A percentile compares a stretch with the other conserved stretches of the same genome.
Evolutionary conservation across 495 filamentous ascomycete species (phyloP).

Genomic region (Margaritispora aquatica): DNA sequence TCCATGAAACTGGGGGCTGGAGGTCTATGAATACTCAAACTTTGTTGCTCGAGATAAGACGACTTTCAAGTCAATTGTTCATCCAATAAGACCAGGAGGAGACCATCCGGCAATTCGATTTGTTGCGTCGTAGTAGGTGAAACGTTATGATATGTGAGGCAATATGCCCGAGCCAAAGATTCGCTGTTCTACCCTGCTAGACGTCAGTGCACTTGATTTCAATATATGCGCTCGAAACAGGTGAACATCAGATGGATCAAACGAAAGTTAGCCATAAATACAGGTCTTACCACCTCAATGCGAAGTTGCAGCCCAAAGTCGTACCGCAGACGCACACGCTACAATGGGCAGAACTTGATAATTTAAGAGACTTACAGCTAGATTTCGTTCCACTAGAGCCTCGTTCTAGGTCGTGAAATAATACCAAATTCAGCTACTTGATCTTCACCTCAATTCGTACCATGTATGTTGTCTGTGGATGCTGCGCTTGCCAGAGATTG

Average conservation of each 20-base stretch:
- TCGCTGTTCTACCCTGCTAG: conserved; percentile 8
- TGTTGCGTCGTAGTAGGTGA: conserved; percentile 12
- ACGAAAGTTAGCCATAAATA: too few species aligned
- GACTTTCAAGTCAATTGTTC: neutral
- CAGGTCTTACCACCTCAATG: too few species aligned
- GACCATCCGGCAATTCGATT: neutral
- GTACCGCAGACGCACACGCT: too few species aligned
- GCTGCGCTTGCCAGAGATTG: conserved; percentile 5
- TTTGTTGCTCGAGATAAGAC: conserved; percentile 3
- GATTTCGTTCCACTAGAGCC: neutral
- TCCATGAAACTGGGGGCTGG: conserved; percentile 21
- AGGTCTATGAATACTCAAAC: conserved; percentile 12
- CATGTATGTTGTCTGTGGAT: conserved; percentile 4
- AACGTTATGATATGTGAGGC: conserved; percentile 20
- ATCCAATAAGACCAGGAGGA: conserved; percentile 12
- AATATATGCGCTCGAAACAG: neutral
- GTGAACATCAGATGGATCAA: too few species aligned
- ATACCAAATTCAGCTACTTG: neutral
- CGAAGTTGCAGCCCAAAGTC: too few species aligned
- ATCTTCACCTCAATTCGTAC: neutral
- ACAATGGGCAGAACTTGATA: neutral
- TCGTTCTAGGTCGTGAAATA: neutral
- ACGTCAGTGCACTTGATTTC: conserved; percentile 12
- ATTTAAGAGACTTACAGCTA: neutral
- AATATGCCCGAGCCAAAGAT: conserved; percentile 21